phyloP scores from a whole-genome alignment of 2,329 filamentous ascomycete species.

The Cercospora sojina region DNA sequence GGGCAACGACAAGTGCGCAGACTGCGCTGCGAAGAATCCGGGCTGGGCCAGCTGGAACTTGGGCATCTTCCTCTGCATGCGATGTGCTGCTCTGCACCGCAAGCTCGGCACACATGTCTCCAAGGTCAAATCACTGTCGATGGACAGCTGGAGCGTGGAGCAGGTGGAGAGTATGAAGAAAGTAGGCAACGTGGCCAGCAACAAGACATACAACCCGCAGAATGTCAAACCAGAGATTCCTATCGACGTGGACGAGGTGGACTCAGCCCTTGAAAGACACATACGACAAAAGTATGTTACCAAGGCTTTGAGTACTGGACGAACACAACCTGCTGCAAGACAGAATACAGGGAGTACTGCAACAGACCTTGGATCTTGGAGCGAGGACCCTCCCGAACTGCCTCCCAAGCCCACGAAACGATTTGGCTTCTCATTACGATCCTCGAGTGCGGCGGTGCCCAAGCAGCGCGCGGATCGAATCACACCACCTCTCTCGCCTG shows the following conservation, averaged over 20 bases:
- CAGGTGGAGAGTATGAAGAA: slow-evolving; percentile 99
- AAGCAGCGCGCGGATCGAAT: slow-evolving; percentile 50
- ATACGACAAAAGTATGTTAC: slow-evolving; percentile 92
- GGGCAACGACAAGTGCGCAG: slow-evolving; percentile 91
- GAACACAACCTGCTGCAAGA: slow-evolving; percentile 40
- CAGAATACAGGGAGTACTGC: slow-evolving; percentile 58
- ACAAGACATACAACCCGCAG: slow-evolving; percentile 84
- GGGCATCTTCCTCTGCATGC: slow-evolving; percentile 96
- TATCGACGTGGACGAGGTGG: slow-evolving; percentile 86
- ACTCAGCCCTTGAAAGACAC: slow-evolving; percentile 91
- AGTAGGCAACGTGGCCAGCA: slow-evolving; percentile 81
- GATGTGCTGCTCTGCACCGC: slow-evolving; percentile 90
- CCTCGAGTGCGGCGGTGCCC: slow-evolving; percentile 68
- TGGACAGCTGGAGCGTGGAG: slow-evolving; percentile 95
- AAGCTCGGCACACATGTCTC: slow-evolving; percentile 97
- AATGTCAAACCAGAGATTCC: slow-evolving; percentile 81
- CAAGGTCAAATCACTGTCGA: slow-evolving; percentile 97
- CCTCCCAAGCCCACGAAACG: slow-evolving; percentile 61
- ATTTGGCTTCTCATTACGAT: slow-evolving; percentile 65
- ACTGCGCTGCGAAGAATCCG: slow-evolving; percentile 89
- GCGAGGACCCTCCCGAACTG: slow-evolving; percentile 57
- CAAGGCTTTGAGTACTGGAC: slow-evolving; percentile 44
- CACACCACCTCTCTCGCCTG: slow-evolving; percentile 40
- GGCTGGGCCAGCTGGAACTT: slow-evolving; percentile 99
- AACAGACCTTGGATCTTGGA: slow-evolving; percentile 44